Conservation (phyloP, 345 rosid genomes). For the Crucihimalaya himalaica region DNA sequence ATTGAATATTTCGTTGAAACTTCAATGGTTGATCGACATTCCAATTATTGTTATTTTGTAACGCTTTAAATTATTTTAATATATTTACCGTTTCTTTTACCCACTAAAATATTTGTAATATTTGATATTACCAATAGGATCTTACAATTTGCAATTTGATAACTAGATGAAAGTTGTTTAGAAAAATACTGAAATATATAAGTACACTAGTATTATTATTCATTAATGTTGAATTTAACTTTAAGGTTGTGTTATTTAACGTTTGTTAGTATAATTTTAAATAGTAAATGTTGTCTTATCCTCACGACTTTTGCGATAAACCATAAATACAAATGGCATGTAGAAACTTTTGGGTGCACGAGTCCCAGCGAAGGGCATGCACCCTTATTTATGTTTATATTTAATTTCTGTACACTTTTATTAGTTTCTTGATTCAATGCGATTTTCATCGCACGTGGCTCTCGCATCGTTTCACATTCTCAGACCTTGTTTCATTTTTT, state of each 20-base stretch:
- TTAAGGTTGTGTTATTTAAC: not conserved
- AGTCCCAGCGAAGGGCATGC: constrained; percentile 41
- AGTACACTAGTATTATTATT: not conserved
- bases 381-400: constrained; percentile 17
- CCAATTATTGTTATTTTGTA: too few relatives aligned
- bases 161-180: too few relatives aligned
- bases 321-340: constrained; percentile 25
- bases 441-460: constrained; percentile 49
- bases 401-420: constrained; percentile 2
- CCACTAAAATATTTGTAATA: too few relatives aligned
- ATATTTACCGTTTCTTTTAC: too few relatives aligned
- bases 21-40: too few relatives aligned
- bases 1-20: too few relatives aligned
- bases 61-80: too few relatives aligned
- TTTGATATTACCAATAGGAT: too few relatives aligned
- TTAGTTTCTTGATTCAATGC: constrained; percentile 32
- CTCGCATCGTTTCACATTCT: constrained; percentile 63
- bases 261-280: not conserved
- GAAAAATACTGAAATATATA: not conserved
- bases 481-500: constrained; percentile 37
- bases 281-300: constrained; percentile 13
- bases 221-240: not conserved
- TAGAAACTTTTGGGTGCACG: constrained; percentile 25
- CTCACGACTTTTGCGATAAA: constrained; percentile 30
- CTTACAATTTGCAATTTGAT: too few relatives aligned